Conservation (phyloP, 768 basidiomycete genomes). For the Boletus subcaerulescens region DNA sequence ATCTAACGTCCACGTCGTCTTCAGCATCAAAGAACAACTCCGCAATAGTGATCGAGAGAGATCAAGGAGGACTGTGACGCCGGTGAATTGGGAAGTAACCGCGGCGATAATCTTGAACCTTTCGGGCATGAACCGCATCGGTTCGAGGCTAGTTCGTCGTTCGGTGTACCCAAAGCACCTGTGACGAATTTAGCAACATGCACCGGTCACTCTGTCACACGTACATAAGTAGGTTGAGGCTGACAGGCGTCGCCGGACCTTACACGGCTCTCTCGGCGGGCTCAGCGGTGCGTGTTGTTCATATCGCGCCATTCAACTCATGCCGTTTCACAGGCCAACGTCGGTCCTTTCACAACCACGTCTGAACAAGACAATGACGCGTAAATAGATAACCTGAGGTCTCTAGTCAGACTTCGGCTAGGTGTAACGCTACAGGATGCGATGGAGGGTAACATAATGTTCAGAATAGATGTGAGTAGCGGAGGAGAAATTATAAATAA, state of each 20-base stretch:
- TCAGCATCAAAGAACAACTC: constrained; percentile 4
- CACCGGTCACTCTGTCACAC: not conserved
- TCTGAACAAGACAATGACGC: constrained; percentile 1
- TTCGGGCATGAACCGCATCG: too few relatives aligned
- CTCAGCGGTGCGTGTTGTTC: constrained; percentile 4
- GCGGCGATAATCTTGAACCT: constrained; percentile 13
- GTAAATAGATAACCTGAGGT: constrained; percentile 10
- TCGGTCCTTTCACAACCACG: constrained; percentile 6
- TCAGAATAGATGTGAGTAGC: not conserved
- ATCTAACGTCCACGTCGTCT: constrained; percentile 1
- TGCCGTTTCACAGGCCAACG: not conserved
- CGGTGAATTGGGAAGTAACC: constrained; percentile 25
- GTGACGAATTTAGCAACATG: constrained; percentile 13
- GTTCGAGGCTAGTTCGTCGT: not conserved
- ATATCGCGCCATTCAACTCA: constrained; percentile 9
- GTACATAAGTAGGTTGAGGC: not conserved
- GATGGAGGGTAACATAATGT: not conserved
- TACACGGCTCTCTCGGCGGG: constrained; percentile 4
- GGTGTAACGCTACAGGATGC: constrained; percentile 8
- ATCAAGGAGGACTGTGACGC: not conserved
- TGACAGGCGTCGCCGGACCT: constrained; percentile 8
- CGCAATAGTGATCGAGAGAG: constrained; percentile 14
- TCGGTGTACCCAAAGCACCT: not conserved
- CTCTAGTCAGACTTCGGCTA: not conserved
- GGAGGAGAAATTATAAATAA: constrained; percentile 9